Evolutionary conservation across 768 basidiomycete genomes (phyloP).

Genomic region (Calocera viscosa): DNA sequence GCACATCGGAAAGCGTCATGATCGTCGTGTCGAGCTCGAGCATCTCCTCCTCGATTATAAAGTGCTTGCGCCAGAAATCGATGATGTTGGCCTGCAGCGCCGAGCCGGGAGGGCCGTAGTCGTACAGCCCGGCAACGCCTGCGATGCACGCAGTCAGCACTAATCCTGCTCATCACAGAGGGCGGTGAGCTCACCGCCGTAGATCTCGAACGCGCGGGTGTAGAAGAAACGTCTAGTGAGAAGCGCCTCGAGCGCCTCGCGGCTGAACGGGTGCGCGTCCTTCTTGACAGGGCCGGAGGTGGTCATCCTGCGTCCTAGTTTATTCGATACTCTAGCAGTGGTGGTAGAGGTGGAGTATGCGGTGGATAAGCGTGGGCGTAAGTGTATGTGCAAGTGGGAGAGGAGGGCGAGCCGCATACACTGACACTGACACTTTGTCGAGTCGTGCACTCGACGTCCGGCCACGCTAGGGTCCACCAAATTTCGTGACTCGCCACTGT

Average conservation of each 20-base stretch:
- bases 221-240: slow-evolving; percentile 92
- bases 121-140: slow-evolving; percentile 97
- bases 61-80: slow-evolving; percentile 91
- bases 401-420: neutral
- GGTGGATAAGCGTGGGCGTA: neutral
- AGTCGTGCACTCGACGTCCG: neutral
- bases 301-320: slow-evolving; percentile 14
- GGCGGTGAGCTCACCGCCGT: slow-evolving; percentile 58
- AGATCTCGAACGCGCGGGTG: slow-evolving; percentile 97
- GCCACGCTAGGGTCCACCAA: neutral
- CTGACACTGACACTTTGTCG: neutral
- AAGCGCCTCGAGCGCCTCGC: slow-evolving; percentile 67
- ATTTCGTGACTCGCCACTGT: slow-evolving; percentile 2
- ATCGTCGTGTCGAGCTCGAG: slow-evolving; percentile 95
- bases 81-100: slow-evolving; percentile 94
- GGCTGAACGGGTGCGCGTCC: slow-evolving; percentile 77
- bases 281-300: slow-evolving; percentile 47
- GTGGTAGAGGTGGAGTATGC: neutral
- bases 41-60: slow-evolving; percentile 98
- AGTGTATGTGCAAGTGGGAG: neutral
- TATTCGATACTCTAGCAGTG: neutral
- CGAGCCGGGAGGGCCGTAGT: slow-evolving; percentile 94
- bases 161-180: neutral
- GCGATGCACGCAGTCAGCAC: too few relatives aligned
- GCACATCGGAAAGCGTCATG: slow-evolving; percentile 89